Evolutionary conservation across 345 rosid species (phyloP).

Genomic region (Noccaea caerulescens): DNA sequence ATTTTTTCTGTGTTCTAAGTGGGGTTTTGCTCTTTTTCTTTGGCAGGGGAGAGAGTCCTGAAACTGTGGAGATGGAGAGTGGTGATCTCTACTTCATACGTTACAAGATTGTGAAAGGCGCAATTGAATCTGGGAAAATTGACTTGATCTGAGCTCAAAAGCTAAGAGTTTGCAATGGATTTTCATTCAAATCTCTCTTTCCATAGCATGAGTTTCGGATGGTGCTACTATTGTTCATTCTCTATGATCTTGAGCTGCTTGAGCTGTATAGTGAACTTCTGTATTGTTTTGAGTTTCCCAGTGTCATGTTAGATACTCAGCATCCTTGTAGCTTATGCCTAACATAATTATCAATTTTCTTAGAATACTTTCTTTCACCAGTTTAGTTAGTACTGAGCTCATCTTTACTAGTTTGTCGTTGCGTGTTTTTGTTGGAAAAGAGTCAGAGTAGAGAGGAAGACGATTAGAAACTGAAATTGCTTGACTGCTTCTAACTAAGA

Average conservation of each 20-base stretch:
- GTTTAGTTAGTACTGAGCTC: slow-evolving; percentile 62
- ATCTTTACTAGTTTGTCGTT: neutral
- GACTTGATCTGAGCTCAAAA: slow-evolving; percentile 39
- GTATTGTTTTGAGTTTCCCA: neutral
- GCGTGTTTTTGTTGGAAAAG: slow-evolving; percentile 1
- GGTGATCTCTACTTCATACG: slow-evolving; percentile 46
- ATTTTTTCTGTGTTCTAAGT: slow-evolving; percentile 12
- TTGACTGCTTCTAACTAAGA: too few species aligned
- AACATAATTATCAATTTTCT: neutral
- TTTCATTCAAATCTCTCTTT: neutral
- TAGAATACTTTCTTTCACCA: slow-evolving; percentile 46
- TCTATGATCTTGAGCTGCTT: slow-evolving; percentile 13
- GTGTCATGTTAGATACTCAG: neutral
- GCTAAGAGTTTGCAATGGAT: neutral
- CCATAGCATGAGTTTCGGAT: neutral
- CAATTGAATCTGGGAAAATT: slow-evolving; percentile 43
- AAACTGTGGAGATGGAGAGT: slow-evolving; percentile 40
- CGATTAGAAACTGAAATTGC: too few species aligned
- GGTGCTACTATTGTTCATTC: neutral
- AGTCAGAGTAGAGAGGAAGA: too few species aligned
- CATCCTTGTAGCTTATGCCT: neutral
- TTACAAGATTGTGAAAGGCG: slow-evolving; percentile 39
- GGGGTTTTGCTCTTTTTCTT: neutral
- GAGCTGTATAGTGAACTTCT: slow-evolving; percentile 6
- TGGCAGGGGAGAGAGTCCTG: slow-evolving; percentile 48